Evolutionary conservation across 2,329 filamentous ascomycete species (phyloP), one percentile per base, ranked within the genome.

Genomic region (Ophiognomonia clavigignenti-juglandacearum): DNA sequence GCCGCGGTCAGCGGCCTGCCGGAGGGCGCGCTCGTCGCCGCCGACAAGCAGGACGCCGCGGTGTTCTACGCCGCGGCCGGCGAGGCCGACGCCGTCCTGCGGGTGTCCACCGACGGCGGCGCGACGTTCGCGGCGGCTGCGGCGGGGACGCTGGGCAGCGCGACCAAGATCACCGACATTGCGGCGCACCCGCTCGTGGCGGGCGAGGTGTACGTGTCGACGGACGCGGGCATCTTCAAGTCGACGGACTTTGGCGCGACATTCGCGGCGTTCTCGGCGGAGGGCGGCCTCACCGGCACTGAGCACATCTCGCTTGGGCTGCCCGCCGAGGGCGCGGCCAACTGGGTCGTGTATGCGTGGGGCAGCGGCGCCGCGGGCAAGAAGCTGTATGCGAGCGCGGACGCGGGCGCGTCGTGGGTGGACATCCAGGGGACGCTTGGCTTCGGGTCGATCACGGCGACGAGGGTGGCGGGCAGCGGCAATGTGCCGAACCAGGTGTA

Each of bases 181-280:
- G 75, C 75, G n/a, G 70, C 69, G 1, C 71, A 82, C 51, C 80
- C 81, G 0, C 68, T 72, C 6, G 66, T 69, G 11, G 75, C 77
- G 0, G 82, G 84, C 11, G 76, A 82, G 44, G 70, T 86, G 44
- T 78, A 72, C 61, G 75, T 76, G 2, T 78, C 76, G 1, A 80
- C 77, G 0, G 67, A 78, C 43, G 63, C 55, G 0, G 78, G 78
- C 5, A 58, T 82, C 41, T 80, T 75, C 63, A 70, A 70, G 54
- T 77, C 73, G 11, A 72, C 69, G 4, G 59, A 80, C 57, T 77
- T 63, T 27, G 78, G 75, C 6, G 57, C 60, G 3, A 68, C 67
- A 1, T 80, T 79, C 53, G 64, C 66, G 0, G 58, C 65, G 18
- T 57, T 68, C 0, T 62, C 65, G 4, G 54, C 59, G 0, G n/a